Conservation (phyloP, 1,284 basidiomycete species). For the Albatrellus sp. region DNA sequence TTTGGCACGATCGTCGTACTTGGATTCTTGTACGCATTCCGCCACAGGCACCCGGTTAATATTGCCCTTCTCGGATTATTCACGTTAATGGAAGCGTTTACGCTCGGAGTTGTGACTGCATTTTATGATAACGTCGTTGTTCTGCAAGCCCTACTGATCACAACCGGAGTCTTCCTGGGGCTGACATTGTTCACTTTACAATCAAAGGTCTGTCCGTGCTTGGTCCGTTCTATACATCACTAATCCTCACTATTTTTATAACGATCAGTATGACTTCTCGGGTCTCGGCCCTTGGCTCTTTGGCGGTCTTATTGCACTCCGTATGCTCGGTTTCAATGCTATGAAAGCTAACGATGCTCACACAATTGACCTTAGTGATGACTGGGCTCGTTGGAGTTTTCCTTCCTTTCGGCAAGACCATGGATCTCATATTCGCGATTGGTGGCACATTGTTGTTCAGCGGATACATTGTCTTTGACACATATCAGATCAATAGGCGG, state of each 20-base stretch:
- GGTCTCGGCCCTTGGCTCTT: slow-evolving; percentile 80
- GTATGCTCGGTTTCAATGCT: slow-evolving; percentile 24
- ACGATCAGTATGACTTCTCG: slow-evolving; percentile 69
- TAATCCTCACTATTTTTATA: neutral
- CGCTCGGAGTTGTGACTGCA: slow-evolving; percentile 66
- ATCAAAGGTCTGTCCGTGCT: slow-evolving; percentile 44
- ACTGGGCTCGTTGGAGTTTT: slow-evolving; percentile 70
- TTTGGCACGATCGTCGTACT: slow-evolving; percentile 68
- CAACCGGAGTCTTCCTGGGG: slow-evolving; percentile 78
- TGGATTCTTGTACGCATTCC: slow-evolving; percentile 75
- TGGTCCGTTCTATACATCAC: neutral
- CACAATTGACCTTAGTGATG: slow-evolving; percentile 34
- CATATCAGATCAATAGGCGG: slow-evolving; percentile 70
- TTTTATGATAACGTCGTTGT: slow-evolving; percentile 70
- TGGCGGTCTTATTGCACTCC: slow-evolving; percentile 57
- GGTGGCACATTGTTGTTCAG: slow-evolving; percentile 77
- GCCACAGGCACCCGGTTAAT: slow-evolving; percentile 77
- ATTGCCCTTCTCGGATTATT: slow-evolving; percentile 67
- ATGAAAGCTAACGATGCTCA: no score
- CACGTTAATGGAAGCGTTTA: slow-evolving; percentile 71
- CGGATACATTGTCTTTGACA: slow-evolving; percentile 79
- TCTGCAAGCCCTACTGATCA: slow-evolving; percentile 81
- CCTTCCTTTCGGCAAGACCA: slow-evolving; percentile 65
- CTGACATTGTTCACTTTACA: slow-evolving; percentile 80
- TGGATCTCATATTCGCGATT: slow-evolving; percentile 69